Evolutionary conservation across 177 flowering plant species (phyloP).

Genomic region (Tripterygium wilfordii): DNA sequence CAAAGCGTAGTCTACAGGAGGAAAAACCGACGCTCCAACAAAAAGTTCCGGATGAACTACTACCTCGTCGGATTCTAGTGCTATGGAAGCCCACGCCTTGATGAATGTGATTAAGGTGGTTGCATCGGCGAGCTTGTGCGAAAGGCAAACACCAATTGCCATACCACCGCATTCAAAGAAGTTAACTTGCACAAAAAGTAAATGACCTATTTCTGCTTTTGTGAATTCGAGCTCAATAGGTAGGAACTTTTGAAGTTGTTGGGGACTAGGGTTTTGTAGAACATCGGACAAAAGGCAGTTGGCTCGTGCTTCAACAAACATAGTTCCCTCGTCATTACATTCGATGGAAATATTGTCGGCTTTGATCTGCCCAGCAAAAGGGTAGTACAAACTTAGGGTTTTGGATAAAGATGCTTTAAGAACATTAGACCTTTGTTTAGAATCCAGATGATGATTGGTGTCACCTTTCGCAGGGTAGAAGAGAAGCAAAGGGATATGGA

Average conservation of each 20-base stretch:
- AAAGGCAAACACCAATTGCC: constrained; percentile 14
- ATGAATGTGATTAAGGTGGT: constrained; percentile 10
- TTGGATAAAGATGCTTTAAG: constrained; percentile 27
- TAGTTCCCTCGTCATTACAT: constrained; percentile 26
- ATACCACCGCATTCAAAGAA: constrained; percentile 19
- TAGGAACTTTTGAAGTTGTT: not conserved
- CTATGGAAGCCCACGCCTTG: constrained; percentile 10
- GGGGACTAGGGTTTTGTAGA: constrained; percentile 6
- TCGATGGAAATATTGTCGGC: constrained; percentile 14
- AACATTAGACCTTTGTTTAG: not conserved
- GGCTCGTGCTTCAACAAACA: constrained; percentile 22
- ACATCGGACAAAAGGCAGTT: constrained; percentile 11
- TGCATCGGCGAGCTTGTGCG: constrained; percentile 16
- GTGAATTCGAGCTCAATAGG: too few species aligned
- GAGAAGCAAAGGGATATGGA: constrained; percentile 3
- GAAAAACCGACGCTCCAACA: constrained; percentile 4
- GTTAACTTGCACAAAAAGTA: constrained; percentile 10
- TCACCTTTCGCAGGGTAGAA: not conserved
- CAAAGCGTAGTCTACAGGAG: not conserved
- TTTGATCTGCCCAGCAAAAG: constrained; percentile 28
- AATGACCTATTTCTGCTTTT: too few species aligned
- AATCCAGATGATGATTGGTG: not conserved
- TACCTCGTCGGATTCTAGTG: not conserved
- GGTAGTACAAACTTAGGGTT: constrained; percentile 14
- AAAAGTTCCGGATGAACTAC: not conserved